A percentile compares a stretch with the other conserved stretches of the same genome.
phyloP scores from a whole-genome alignment of 2,329 filamentous ascomycete species.

The Clonostachys byssicola region DNA sequence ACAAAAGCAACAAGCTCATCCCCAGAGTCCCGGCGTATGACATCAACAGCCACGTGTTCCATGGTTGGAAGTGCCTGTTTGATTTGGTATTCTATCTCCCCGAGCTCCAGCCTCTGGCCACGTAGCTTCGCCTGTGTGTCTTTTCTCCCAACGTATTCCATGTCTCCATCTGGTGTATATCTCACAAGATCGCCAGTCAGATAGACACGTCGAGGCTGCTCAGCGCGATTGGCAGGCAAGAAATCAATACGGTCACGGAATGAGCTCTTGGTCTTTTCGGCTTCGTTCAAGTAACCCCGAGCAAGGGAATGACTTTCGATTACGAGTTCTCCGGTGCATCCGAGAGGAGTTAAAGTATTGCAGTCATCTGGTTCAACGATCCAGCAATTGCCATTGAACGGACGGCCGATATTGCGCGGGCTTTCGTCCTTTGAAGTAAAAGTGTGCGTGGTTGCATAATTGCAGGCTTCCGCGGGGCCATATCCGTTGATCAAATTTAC shows the following conservation, averaged over 20 bases:
- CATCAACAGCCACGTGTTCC: not conserved
- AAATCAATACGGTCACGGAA: conserved; percentile 45
- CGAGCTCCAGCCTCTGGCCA: conserved; percentile 11
- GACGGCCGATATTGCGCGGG: conserved; percentile 6
- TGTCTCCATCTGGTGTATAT: conserved; percentile 6
- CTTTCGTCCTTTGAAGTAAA: not conserved
- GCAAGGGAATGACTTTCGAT: conserved; percentile 48
- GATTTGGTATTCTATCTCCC: conserved; percentile 8
- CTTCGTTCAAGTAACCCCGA: conserved; percentile 48
- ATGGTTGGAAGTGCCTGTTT: not conserved
- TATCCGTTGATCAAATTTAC: conserved; percentile 14
- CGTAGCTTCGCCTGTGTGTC: conserved; percentile 12
- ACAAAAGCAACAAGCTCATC: not conserved
- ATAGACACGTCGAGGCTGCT: conserved; percentile 3
- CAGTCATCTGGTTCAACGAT: conserved; percentile 26
- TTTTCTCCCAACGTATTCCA: conserved; percentile 9
- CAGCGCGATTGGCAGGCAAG: conserved; percentile 25
- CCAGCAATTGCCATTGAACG: conserved; percentile 15
- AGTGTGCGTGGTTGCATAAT: conserved; percentile 27
- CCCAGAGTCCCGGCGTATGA: not conserved
- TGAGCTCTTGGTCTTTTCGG: conserved; percentile 39
- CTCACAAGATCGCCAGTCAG: conserved; percentile 9
- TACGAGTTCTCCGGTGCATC: conserved; percentile 32
- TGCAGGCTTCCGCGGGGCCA: conserved; percentile 9
- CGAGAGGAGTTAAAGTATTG: conserved; percentile 13